A percentile compares a stretch with the other conserved stretches of the same genome.
phyloP scores from a whole-genome alignment of 2,329 filamentous ascomycete genomes.

The Capronia americana region DNA sequence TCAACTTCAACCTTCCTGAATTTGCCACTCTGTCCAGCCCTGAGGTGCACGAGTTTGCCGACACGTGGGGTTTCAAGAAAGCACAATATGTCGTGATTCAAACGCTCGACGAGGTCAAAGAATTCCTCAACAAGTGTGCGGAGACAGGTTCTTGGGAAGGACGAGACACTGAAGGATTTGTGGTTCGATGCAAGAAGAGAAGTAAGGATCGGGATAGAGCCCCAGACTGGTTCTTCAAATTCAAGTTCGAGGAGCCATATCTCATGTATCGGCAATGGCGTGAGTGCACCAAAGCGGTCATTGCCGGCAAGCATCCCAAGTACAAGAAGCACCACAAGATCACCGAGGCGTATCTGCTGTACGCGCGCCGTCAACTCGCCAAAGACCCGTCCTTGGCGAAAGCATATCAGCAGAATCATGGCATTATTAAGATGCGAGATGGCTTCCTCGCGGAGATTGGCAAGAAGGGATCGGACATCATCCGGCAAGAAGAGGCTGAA shows the following conservation, averaged over 20 bases:
- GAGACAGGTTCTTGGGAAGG: slow-evolving; percentile 90
- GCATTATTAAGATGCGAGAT: slow-evolving; percentile 88
- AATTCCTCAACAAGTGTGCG: slow-evolving; percentile 81
- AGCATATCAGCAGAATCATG: slow-evolving; percentile 84
- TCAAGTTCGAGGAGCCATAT: slow-evolving; percentile 99
- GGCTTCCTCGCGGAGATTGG: slow-evolving; percentile 86
- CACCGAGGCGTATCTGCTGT: slow-evolving; percentile 87
- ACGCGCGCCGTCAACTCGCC: slow-evolving; percentile 75
- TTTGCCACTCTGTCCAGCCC: slow-evolving; percentile 85
- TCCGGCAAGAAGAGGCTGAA: slow-evolving; percentile 64
- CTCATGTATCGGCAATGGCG: slow-evolving; percentile 99
- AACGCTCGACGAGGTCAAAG: slow-evolving; percentile 73
- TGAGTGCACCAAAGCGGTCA: slow-evolving; percentile 91
- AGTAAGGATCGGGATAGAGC: slow-evolving; percentile 53
- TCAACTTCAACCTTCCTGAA: slow-evolving; percentile 92
- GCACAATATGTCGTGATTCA: slow-evolving; percentile 80
- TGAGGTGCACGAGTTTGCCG: slow-evolving; percentile 87
- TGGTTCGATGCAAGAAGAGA: slow-evolving; percentile 82
- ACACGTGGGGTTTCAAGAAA: slow-evolving; percentile 92
- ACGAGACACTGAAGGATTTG: slow-evolving; percentile 94
- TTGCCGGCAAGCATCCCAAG: slow-evolving; percentile 73
- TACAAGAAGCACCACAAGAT: slow-evolving; percentile 88
- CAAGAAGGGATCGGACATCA: slow-evolving; percentile 86
- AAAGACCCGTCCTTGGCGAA: slow-evolving; percentile 71
- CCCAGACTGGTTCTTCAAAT: slow-evolving; percentile 99